phyloP scores from a whole-genome alignment of 148 eudicot species.

The Euryodendron excelsum region DNA sequence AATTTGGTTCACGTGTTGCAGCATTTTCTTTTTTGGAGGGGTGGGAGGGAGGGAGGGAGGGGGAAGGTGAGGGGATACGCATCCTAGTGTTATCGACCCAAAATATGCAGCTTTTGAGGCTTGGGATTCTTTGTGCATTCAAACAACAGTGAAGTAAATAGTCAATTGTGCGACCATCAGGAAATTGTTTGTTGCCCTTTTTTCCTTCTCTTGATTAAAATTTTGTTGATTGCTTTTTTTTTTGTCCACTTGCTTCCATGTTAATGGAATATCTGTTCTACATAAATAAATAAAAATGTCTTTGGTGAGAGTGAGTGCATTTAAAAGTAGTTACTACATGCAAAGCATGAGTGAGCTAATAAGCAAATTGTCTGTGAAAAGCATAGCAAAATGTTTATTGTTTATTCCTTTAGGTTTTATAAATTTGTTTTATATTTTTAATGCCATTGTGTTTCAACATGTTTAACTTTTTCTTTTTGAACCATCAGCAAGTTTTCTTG shows the following conservation, averaged over 20 bases:
- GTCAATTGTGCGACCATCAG: too few species aligned
- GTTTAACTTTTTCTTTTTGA: not conserved
- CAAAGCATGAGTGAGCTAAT: conserved; percentile 1
- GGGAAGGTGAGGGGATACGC: not conserved
- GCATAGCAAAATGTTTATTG: not conserved
- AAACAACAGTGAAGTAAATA: too few species aligned
- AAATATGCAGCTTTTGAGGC: not conserved
- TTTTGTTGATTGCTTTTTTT: not conserved
- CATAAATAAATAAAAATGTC: not conserved
- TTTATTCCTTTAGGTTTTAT: not conserved
- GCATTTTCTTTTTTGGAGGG: not conserved
- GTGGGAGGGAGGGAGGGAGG: too few species aligned
- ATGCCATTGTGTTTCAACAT: too few species aligned
- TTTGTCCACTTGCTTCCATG: not conserved
- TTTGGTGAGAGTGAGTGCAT: not conserved
- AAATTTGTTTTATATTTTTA: not conserved
- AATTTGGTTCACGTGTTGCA: not conserved
- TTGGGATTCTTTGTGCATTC: not conserved
- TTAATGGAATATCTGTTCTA: not conserved
- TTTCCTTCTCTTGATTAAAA: not conserved
- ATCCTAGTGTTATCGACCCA: not conserved
- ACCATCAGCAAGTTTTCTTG: not conserved
- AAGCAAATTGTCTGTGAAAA: not conserved
- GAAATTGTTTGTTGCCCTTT: not conserved
- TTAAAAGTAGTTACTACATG: not conserved